Evolutionary conservation across 2,329 filamentous ascomycete genomes (phyloP).

Genomic region (Penicillium sclerotigenum): DNA sequence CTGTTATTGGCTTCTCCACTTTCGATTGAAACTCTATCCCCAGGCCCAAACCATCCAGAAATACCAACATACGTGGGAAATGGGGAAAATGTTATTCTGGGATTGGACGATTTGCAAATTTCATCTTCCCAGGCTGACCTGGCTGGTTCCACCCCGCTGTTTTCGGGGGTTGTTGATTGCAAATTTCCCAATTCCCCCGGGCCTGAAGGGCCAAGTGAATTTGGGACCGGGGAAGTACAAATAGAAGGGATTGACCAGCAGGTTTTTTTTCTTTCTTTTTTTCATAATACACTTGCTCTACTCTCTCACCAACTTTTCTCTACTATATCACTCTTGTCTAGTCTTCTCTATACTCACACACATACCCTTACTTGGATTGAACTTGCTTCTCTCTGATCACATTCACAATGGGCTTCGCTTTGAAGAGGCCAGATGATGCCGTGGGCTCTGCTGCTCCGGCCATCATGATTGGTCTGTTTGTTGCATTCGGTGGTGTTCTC

Average conservation of each 20-base stretch:
- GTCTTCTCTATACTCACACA: neutral
- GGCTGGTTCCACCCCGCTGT: neutral
- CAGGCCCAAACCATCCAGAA: slow-evolving; percentile 6
- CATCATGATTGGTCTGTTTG: slow-evolving; percentile 56
- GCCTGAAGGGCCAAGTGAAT: slow-evolving; percentile 2
- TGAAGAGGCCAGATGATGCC: slow-evolving; percentile 48
- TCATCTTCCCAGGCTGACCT: neutral
- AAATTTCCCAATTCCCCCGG: slow-evolving; percentile 4
- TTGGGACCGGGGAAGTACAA: slow-evolving; percentile 4
- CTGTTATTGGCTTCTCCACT: slow-evolving; percentile 1
- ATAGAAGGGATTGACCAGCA: neutral
- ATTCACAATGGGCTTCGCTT: slow-evolving; percentile 40
- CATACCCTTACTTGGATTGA: neutral
- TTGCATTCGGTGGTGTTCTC: slow-evolving; percentile 57
- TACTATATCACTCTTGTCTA: neutral
- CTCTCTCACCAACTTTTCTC: neutral
- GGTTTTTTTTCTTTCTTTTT: neutral
- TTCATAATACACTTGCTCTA: neutral
- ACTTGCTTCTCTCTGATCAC: neutral
- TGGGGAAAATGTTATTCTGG: neutral
- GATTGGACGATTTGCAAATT: neutral
- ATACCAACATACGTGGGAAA: neutral
- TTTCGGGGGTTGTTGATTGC: slow-evolving; percentile 3
- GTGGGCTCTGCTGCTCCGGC: slow-evolving; percentile 48
- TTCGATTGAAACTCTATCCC: slow-evolving; percentile 5